phyloP scores from a whole-genome alignment of 805 yeast species.

The Millerozyma acaciae region DNA sequence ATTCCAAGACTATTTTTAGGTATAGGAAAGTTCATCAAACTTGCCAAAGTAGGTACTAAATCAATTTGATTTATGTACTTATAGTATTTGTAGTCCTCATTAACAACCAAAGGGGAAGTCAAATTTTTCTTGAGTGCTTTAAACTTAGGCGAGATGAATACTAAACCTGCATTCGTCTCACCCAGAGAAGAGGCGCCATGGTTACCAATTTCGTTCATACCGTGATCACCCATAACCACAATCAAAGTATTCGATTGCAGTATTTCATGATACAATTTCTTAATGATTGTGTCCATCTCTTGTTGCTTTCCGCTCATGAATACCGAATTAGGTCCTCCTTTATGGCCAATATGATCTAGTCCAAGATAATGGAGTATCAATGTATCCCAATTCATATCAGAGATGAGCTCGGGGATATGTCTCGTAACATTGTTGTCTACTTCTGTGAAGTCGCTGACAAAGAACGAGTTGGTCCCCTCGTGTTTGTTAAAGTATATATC shows the following conservation, averaged over 20 bases:
- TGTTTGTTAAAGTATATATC: conserved; percentile 47
- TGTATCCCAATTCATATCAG: conserved; percentile 65
- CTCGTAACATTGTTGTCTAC: conserved; percentile 93
- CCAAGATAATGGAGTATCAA: conserved; percentile 89
- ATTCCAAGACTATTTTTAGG: conserved; percentile 77
- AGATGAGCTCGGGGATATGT: conserved; percentile 64
- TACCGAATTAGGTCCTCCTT: conserved; percentile 82
- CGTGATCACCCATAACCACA: conserved; percentile 88
- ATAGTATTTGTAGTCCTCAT: conserved; percentile 51
- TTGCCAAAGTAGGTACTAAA: conserved; percentile 65
- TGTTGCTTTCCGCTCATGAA: conserved; percentile 78
- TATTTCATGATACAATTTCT: conserved; percentile 41
- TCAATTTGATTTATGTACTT: conserved; percentile 60
- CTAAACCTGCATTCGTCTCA: conserved; percentile 84
- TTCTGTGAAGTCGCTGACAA: conserved; percentile 90
- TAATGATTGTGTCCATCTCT: conserved; percentile 78
- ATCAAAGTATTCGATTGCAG: conserved; percentile 48
- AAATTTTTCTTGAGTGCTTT: conserved; percentile 16
- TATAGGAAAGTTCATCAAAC: conserved; percentile 58
- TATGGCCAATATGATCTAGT: conserved; percentile 95
- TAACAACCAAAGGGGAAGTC: conserved; percentile 35
- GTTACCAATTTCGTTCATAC: conserved; percentile 93
- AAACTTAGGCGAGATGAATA: conserved; percentile 64
- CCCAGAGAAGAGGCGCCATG: conserved; percentile 95
- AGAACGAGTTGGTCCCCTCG: conserved; percentile 92